phyloP scores from a whole-genome alignment of 179 eudicot species.

The Carnegiea gigantea region DNA sequence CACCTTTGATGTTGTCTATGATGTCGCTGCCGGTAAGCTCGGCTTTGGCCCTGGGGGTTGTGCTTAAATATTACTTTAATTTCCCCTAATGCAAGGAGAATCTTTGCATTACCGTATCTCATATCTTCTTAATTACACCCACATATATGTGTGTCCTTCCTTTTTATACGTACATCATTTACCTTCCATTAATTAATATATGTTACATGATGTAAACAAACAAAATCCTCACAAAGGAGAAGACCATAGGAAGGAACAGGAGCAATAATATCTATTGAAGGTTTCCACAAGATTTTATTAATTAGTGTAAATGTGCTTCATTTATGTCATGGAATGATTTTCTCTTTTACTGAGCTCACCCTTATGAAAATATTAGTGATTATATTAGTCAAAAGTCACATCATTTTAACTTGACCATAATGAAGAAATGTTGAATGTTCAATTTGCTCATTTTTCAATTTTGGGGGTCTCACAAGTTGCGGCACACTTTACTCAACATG shows the following conservation, averaged over 20 bases:
- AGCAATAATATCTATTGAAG: no score
- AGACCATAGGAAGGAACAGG: no score
- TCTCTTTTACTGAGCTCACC: background rate
- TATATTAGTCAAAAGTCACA: no score
- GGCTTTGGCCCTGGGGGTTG: conserved; percentile 73
- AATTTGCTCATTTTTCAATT: background rate
- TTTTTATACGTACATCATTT: background rate
- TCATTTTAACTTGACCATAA: no score
- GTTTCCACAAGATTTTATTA: no score
- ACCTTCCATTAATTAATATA: no score
- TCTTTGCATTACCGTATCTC: conserved; percentile 17
- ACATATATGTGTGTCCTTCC: no score
- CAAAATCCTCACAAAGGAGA: no score
- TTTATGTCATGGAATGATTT: background rate
- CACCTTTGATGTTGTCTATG: conserved; percentile 62
- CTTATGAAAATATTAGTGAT: background rate
- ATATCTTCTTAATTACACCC: background rate
- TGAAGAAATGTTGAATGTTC: background rate
- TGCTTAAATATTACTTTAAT: conserved; percentile 14
- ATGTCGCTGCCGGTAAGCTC: conserved; percentile 63
- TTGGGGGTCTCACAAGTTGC: background rate
- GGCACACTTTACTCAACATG: background rate
- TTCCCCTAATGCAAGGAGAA: conserved; percentile 23
- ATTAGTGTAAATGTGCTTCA: no score
- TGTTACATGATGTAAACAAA: no score